phyloP scores from a whole-genome alignment of 805 yeast genomes.

The Barnettozyma salicaria region DNA sequence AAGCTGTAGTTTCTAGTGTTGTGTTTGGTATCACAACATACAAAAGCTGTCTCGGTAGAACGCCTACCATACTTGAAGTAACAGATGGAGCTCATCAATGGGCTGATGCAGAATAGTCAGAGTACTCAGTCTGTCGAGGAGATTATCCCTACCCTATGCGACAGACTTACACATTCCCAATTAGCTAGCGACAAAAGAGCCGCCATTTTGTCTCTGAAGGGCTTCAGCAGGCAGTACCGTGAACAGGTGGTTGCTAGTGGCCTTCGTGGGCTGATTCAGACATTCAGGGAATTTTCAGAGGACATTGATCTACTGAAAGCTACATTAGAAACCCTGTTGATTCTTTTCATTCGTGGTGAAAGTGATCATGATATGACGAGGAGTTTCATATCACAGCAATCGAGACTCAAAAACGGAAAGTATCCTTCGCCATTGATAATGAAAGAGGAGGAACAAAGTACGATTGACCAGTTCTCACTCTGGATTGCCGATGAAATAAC shows the following conservation, averaged over 20 bases:
- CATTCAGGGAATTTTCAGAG: conserved; percentile 58
- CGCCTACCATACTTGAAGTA: neutral
- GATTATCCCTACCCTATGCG: conserved; percentile 83
- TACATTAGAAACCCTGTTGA: conserved; percentile 75
- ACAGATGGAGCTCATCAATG: conserved; percentile 36
- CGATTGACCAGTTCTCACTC: conserved; percentile 77
- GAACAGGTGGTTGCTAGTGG: conserved; percentile 90
- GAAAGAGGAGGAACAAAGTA: conserved; percentile 36
- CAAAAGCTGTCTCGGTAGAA: too few relatives aligned
- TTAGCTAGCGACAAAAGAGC: conserved; percentile 82
- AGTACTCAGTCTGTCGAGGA: conserved; percentile 63
- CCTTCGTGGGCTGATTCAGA: conserved; percentile 60
- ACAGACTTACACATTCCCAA: conserved; percentile 77
- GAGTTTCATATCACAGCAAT: conserved; percentile 69
- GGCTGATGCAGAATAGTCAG: conserved; percentile 39
- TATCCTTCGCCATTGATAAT: conserved; percentile 67
- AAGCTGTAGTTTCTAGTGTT: too few relatives aligned
- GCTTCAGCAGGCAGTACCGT: conserved; percentile 81
- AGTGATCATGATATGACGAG: conserved; percentile 59
- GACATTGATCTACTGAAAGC: conserved; percentile 74
- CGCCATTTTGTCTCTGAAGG: conserved; percentile 83
- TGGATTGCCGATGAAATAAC: conserved; percentile 95
- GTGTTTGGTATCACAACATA: too few relatives aligned
- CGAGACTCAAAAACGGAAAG: conserved; percentile 68
- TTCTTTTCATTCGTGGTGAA: conserved; percentile 69